These are phyloP conservation scores for Pholiota microspora DNA, from an alignment of 768 basidiomycete species.

Conservation along the genomic window DNA sequence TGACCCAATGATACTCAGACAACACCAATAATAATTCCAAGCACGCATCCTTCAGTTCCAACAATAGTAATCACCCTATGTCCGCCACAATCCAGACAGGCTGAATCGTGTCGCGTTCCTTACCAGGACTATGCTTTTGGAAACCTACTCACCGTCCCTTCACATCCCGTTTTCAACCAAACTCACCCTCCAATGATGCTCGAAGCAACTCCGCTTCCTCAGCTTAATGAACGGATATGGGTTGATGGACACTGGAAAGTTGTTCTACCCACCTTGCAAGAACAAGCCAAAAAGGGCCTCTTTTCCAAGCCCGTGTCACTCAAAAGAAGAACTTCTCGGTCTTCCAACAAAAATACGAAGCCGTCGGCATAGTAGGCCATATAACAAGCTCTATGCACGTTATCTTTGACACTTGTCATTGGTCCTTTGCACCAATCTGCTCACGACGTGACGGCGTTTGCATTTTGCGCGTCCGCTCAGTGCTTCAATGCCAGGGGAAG, in stretches of 20 bases:
- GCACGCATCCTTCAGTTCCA: slow-evolving; percentile 38
- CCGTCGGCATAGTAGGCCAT: neutral
- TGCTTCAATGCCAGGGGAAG: no score
- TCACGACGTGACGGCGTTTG: no score
- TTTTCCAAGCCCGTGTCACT: slow-evolving; percentile 4
- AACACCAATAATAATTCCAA: slow-evolving; percentile 26
- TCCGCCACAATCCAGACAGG: slow-evolving; percentile 32
- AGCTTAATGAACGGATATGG: slow-evolving; percentile 44
- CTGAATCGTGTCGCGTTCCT: slow-evolving; percentile 41
- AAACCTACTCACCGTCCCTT: slow-evolving; percentile 47
- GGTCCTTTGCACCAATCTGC: no score
- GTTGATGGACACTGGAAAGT: slow-evolving; percentile 54
- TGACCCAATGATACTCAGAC: slow-evolving; percentile 4
- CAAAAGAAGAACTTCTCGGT: neutral
- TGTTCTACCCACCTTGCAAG: slow-evolving; percentile 41
- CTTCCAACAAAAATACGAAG: neutral
- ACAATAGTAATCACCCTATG: slow-evolving; percentile 53
- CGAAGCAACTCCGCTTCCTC: slow-evolving; percentile 22
- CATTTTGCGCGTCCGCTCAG: no score
- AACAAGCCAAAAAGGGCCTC: slow-evolving; percentile 35
- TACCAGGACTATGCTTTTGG: slow-evolving; percentile 56
- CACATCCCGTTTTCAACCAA: slow-evolving; percentile 42
- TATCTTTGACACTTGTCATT: neutral
- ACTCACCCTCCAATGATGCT: slow-evolving; percentile 42
- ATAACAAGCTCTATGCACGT: neutral